A percentile compares a stretch with the other conserved stretches of the same genome.
phyloP scores from a whole-genome alignment of 2,329 filamentous ascomycete species.

The Xylaria sp. region DNA sequence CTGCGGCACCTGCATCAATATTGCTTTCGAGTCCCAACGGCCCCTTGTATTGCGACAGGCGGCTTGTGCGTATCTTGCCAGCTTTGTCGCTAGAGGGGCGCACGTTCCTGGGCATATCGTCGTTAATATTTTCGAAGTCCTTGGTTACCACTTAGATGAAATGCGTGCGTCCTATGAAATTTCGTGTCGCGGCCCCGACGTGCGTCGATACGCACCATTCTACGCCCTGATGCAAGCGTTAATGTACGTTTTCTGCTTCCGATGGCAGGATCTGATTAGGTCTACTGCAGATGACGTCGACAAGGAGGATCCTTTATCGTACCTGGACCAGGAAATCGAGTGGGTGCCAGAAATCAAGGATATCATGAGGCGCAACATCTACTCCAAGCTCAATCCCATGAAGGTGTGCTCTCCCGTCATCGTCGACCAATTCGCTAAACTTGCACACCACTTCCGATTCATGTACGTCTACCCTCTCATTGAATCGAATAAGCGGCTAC shows the following conservation, averaged over 20 bases:
- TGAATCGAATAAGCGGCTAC: slow-evolving; percentile 90
- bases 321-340: slow-evolving; percentile 75
- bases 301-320: slow-evolving; percentile 69
- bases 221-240: slow-evolving; percentile 90
- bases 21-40: slow-evolving; percentile 76
- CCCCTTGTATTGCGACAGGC: slow-evolving; percentile 82
- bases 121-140: slow-evolving; percentile 82
- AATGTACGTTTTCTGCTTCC: slow-evolving; percentile 96
- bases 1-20: slow-evolving; percentile 78
- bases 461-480: slow-evolving; percentile 90
- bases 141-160: slow-evolving; percentile 80
- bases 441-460: slow-evolving; percentile 86
- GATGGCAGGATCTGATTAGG: slow-evolving; percentile 89
- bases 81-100: slow-evolving; percentile 90
- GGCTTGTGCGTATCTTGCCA: slow-evolving; percentile 90
- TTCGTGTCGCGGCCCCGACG: slow-evolving; percentile 83
- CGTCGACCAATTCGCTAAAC: slow-evolving; percentile 89
- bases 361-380: slow-evolving; percentile 79
- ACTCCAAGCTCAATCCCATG: slow-evolving; percentile 90
- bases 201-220: slow-evolving; percentile 84
- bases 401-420: slow-evolving; percentile 94
- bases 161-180: slow-evolving; percentile 79
- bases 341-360: slow-evolving; percentile 83
- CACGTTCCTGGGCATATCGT: slow-evolving; percentile 81
- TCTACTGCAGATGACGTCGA: slow-evolving; percentile 69